These are phyloP conservation scores for Rauvolfia tetraphylla DNA, from an alignment of 257 asterid species.

Conservation along the genomic window DNA sequence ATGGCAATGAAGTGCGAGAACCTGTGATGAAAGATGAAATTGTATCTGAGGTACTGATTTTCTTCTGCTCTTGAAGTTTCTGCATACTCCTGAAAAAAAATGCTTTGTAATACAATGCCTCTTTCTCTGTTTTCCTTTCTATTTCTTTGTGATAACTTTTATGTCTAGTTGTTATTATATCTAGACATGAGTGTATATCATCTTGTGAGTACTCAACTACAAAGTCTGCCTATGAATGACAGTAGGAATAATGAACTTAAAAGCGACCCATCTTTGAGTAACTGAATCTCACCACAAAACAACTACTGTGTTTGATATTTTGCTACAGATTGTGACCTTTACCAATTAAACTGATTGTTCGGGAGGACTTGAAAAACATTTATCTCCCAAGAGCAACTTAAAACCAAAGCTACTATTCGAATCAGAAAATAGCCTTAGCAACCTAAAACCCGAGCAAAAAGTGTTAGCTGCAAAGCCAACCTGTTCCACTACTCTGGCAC, in stretches of 20 bases:
- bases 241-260: not conserved
- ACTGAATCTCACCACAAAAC: not conserved
- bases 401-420: not conserved
- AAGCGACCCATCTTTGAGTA: not conserved
- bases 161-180: not conserved
- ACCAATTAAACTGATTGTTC: not conserved
- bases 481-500: not conserved
- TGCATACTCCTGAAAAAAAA: not conserved
- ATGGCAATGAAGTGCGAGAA: slow-evolving; percentile 57
- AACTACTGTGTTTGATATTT: not conserved
- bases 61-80: slow-evolving; percentile 3
- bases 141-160: not conserved
- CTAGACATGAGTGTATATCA: not conserved
- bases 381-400: not conserved
- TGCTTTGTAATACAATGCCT: not conserved
- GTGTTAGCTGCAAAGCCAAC: not conserved
- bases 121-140: not conserved
- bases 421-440: not conserved
- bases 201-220: not conserved
- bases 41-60: slow-evolving; percentile 60
- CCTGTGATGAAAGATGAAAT: slow-evolving; percentile 86
- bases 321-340: not conserved
- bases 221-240: not conserved
- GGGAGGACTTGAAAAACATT: not conserved
- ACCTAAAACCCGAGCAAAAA: not conserved